Evolutionary conservation across 257 asterid genomes (phyloP), one percentile per base, ranked within the genome.

Genomic region (Solanum sitiens): DNA sequence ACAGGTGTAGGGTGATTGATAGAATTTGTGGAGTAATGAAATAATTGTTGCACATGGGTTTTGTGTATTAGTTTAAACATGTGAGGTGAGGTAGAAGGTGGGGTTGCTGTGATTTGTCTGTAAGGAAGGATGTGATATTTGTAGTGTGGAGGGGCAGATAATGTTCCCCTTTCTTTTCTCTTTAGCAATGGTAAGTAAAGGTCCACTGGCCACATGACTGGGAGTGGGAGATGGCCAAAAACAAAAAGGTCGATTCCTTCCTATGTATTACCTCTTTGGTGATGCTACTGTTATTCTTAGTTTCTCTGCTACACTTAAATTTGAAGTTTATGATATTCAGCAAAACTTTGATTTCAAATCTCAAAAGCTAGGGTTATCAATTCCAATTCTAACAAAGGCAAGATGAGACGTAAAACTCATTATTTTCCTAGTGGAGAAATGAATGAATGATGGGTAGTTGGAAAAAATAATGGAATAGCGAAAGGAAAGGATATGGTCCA

Each of bases 11-110:
- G 61, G 61, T 53, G 61, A 53, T 53, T 16, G 9, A 53, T 53
- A 37, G 72, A 84, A 83, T 33, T 18, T 30, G 76, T 63, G 50
- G 6, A 45, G 15, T 23, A 8, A 45, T 45, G 82, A 70, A 77
- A 89, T 89, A 87, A 91, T 87, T 83, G 91, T 85, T 85, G 91
- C 92, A 90, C 92, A 92, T 91, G 93, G 90, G 85, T 77, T 75
- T 42, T 25, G 73, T 70, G 75, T 87, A 32, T 79, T 80, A 80
- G 87, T 67, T 63, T 65, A 50, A 39, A 83, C 83, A 50, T 73
- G 35, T 61, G 27, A 73, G 18, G 61, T 53, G 61, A 53, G 85
- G 37, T 47, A 56, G 83, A 88, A 37, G 71, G 70, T 70, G 75
- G 75, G 76, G 87, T 39, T 82, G 40, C 35, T 65, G 56, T 68